Evolutionary conservation across 2,329 filamentous ascomycete genomes (phyloP), one percentile per base, ranked within the genome.

Genomic region (Nannizzia gypsea): DNA sequence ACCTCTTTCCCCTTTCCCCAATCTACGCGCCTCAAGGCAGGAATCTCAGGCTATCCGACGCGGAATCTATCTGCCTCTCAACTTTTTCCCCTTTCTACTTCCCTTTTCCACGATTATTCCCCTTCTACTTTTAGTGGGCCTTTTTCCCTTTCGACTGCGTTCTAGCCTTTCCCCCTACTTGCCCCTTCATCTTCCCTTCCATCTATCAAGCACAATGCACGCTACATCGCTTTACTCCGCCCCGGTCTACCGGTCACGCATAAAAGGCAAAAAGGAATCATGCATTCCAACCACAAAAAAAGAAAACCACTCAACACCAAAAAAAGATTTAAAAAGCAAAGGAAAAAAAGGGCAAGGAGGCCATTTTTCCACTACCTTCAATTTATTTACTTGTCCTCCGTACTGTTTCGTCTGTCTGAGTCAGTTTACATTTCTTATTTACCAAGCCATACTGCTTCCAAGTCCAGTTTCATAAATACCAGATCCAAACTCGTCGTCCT

Each of bases 391-490:
- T 26, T 48, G 31, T 48, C 48, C 31, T 8, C 48, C n/a, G 26
- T 34, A 31, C 15, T 54, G 13, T 54, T 34, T 34, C 17, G 6
- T 54, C 26, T 54, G 31, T 36, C 31, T 36, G 31, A 13, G 31
- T 36, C 31, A 36, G 31, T 36, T 36, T 36, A 36, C 31, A 36
- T 36, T 22, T 26, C 22, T 48, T 54, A 54, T 54, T 26, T 54
- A 54, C 31, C 26, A 54, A 42, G 48, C 48, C 48, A 54, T 54
- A 54, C 17, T 26, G 48, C 48, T 54, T 26, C 48, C 26, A 34
- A 22, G 31, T 54, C 48, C 48, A 54, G 48, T 54, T 54, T 54
- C 48, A 48, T 48, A 48, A 48, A 48, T 48, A 26, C 44, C 44
- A 54, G 48, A 54, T 34, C 28, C 24, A 24, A 36, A 36, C 48